phyloP scores from a whole-genome alignment of 192 early-diverging fungal genomes.

The Backusella tuberculispora region DNA sequence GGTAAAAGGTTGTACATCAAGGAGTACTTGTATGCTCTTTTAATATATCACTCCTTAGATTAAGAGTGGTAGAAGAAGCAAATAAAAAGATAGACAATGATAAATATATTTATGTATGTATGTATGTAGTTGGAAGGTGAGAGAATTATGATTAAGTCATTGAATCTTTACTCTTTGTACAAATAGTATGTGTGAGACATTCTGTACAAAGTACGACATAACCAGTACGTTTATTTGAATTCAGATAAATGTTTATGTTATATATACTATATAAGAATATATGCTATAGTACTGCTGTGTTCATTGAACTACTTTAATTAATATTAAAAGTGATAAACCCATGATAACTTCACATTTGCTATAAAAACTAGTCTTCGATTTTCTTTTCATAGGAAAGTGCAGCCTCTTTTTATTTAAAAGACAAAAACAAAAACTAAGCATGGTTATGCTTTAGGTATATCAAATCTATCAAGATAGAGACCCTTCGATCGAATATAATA shows the following conservation, averaged over 20 bases:
- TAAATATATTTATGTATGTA: not conserved
- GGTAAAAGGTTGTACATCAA: not conserved
- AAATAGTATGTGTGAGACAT: not conserved
- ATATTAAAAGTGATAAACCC: not conserved
- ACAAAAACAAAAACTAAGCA: not conserved
- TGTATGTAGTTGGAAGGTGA: not conserved
- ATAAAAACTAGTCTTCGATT: not conserved
- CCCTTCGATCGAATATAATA: not conserved
- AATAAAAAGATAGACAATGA: not conserved
- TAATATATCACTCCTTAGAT: not conserved
- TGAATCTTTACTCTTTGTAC: not conserved
- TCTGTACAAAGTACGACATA: not conserved
- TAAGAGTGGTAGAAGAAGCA: too few species aligned
- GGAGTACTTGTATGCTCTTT: not conserved
- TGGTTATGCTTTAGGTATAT: not conserved
- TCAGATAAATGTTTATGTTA: constrained; percentile 7
- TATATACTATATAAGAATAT: not conserved
- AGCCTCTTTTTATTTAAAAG: not conserved
- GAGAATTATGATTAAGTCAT: not conserved
- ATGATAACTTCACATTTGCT: not conserved
- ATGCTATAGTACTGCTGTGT: not conserved
- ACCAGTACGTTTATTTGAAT: not conserved
- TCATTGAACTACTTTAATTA: not conserved
- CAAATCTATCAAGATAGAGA: not conserved
- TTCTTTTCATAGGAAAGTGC: not conserved